Conservation (phyloP, 2,329 filamentous ascomycete genomes). For the Fusarium chuoi region DNA sequence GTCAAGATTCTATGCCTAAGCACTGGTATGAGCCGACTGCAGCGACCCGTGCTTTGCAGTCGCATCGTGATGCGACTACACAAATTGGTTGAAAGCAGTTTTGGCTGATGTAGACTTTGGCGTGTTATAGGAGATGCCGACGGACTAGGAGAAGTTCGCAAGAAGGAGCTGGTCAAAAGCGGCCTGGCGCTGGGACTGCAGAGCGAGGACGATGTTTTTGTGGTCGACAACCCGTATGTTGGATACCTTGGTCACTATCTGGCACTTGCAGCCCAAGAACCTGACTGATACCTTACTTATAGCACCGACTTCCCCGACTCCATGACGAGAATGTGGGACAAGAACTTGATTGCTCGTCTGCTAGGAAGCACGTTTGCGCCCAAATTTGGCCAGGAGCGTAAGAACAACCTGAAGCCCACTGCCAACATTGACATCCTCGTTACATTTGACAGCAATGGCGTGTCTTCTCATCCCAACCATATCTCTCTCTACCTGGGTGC, state of each 20-base stretch:
- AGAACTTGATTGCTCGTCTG: conserved; percentile 73
- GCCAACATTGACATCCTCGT: conserved; percentile 81
- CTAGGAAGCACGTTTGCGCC: conserved; percentile 80
- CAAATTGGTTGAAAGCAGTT: conserved; percentile 17
- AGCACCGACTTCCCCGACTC: conserved; percentile 82
- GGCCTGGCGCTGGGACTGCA: conserved; percentile 80
- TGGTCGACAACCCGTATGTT: conserved; percentile 80
- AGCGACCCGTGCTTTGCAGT: conserved; percentile 11
- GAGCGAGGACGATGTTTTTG: conserved; percentile 80
- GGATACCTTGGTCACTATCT: background rate
- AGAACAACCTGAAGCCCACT: conserved; percentile 51
- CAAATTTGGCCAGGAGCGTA: conserved; percentile 56
- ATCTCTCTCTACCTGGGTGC: conserved; percentile 88
- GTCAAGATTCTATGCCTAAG: conserved; percentile 94
- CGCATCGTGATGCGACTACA: conserved; percentile 19
- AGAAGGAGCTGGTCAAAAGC: conserved; percentile 84
- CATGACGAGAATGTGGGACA: conserved; percentile 83
- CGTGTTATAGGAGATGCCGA: conserved; percentile 76
- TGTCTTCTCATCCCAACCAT: conserved; percentile 94
- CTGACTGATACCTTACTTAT: conserved; percentile 8
- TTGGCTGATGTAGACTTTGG: conserved; percentile 36
- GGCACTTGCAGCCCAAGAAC: background rate
- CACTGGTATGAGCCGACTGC: conserved; percentile 66
- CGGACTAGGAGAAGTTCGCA: conserved; percentile 84
- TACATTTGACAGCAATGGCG: conserved; percentile 86